Conservation (phyloP, 441 rosid genomes). For the Arabidopsis lyrata region DNA sequence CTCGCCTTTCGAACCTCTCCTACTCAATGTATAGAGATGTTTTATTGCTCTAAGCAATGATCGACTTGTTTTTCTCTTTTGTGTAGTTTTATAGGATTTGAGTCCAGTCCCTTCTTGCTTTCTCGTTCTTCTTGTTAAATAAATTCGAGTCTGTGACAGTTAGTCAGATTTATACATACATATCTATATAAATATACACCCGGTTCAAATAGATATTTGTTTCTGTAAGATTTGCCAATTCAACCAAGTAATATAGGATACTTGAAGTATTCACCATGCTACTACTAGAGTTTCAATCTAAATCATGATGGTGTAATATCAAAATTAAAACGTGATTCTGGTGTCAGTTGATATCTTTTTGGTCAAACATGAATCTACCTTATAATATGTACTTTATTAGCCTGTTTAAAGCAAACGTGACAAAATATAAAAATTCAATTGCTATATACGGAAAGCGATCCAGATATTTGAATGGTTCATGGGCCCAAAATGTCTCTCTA, state of each 20-base stretch:
- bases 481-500: constrained; percentile 24
- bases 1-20: background rate
- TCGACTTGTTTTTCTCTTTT: constrained; percentile 24
- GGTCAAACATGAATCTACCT: constrained; percentile 14
- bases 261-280: background rate
- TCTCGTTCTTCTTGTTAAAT: constrained; percentile 32
- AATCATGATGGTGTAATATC: background rate
- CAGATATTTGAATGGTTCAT: constrained; percentile 27
- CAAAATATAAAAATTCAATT: background rate
- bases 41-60: background rate
- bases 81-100: constrained; percentile 41
- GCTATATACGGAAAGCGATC: background rate
- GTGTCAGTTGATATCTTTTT: background rate
- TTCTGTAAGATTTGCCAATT: background rate
- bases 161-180: constrained; percentile 4
- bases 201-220: constrained; percentile 5
- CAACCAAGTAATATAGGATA: background rate
- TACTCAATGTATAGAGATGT: constrained; percentile 40
- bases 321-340: background rate
- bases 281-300: background rate
- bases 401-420: constrained; percentile 12
- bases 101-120: constrained; percentile 21
- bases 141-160: constrained; percentile 27
- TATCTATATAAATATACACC: constrained; percentile 2
- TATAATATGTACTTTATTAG: background rate